These are phyloP conservation scores for Yarrowia porcina DNA, from an alignment of 805 yeast species.

Conservation along the genomic window DNA sequence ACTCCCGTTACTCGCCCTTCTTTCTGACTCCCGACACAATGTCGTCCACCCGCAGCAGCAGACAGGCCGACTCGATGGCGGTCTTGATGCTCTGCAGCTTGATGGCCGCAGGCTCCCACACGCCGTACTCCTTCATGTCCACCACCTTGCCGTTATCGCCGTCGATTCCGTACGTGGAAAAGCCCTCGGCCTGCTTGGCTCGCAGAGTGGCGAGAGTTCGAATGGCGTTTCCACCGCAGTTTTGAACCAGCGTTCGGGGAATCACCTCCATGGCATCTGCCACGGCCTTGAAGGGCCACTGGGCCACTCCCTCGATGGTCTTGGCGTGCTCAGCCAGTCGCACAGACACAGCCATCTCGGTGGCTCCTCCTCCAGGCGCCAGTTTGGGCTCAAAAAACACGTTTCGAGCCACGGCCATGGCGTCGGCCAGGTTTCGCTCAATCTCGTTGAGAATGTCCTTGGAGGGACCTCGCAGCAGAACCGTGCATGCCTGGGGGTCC, in stretches of 20 bases:
- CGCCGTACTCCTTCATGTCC: slow-evolving; percentile 93
- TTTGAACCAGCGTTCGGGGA: slow-evolving; percentile 95
- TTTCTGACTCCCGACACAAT: slow-evolving; percentile 93
- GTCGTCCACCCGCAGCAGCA: slow-evolving; percentile 93
- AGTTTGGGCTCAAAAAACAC: slow-evolving; percentile 91
- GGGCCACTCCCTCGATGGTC: slow-evolving; percentile 88
- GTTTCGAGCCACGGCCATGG: slow-evolving; percentile 96
- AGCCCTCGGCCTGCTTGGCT: slow-evolving; percentile 94
- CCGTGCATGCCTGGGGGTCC: slow-evolving; percentile 90
- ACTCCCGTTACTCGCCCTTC: slow-evolving; percentile 29
- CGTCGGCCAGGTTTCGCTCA: slow-evolving; percentile 96
- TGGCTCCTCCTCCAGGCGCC: slow-evolving; percentile 99
- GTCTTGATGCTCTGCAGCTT: slow-evolving; percentile 96
- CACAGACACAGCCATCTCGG: slow-evolving; percentile 97
- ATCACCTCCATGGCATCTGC: slow-evolving; percentile 98
- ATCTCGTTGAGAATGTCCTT: slow-evolving; percentile 95
- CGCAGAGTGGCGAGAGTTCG: slow-evolving; percentile 84
- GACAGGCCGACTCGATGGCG: slow-evolving; percentile 95
- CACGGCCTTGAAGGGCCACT: slow-evolving; percentile 98
- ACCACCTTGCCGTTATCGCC: slow-evolving; percentile 93
- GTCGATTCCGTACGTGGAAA: slow-evolving; percentile 82
- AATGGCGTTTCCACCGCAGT: slow-evolving; percentile 96
- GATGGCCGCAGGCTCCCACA: slow-evolving; percentile 99
- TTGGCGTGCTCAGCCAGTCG: slow-evolving; percentile 85
- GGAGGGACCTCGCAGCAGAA: slow-evolving; percentile 90